Conservation (phyloP, 345 rosid species). For the Pugionium dolabratum region DNA sequence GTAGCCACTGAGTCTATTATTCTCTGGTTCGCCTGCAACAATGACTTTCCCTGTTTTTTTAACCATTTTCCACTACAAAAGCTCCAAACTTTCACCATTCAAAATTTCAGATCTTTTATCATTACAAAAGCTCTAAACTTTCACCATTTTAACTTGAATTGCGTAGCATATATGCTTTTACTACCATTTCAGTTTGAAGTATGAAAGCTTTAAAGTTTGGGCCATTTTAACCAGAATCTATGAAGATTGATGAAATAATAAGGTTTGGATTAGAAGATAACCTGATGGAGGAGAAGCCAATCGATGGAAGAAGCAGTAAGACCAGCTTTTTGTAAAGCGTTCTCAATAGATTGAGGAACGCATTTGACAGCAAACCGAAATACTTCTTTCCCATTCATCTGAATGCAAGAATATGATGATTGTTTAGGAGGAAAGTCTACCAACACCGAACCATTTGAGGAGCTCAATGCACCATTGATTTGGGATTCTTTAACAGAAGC, state of each 20-base stretch:
- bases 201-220: too few species aligned
- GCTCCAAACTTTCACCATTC: background rate
- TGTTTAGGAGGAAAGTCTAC: constrained; percentile 62
- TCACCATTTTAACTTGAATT: background rate
- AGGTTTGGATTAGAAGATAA: constrained; percentile 6
- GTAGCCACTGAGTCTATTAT: constrained; percentile 89
- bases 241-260: background rate
- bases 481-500: constrained; percentile 50
- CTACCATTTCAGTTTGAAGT: too few species aligned
- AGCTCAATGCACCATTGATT: constrained; percentile 47
- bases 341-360: constrained; percentile 82
- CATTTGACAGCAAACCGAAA: constrained; percentile 82
- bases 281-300: constrained; percentile 98
- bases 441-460: constrained; percentile 57
- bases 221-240: too few species aligned
- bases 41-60: background rate
- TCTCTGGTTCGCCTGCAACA: constrained; percentile 92
- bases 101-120: background rate
- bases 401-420: constrained; percentile 64
- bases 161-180: too few species aligned
- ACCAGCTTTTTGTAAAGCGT: constrained; percentile 79
- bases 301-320: constrained; percentile 67
- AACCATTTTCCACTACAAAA: background rate
- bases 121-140: background rate
- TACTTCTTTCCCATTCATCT: constrained; percentile 94